A percentile compares a stretch with the other conserved stretches of the same genome.
phyloP scores from a whole-genome alignment of 371 early-diverging fungal genomes.

The Saksenaea oblongispora region DNA sequence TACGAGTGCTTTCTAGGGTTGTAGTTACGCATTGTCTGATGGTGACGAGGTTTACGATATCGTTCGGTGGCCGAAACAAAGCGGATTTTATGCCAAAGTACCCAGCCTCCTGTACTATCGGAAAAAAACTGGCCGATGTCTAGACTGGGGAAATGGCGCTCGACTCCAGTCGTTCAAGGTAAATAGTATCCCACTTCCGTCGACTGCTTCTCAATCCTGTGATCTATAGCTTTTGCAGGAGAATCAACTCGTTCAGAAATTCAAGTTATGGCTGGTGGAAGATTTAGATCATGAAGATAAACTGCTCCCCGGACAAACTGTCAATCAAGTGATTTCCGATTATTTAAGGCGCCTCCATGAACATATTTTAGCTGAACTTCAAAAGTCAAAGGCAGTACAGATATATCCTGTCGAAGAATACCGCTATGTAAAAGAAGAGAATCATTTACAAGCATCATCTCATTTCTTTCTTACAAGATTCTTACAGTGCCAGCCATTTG shows the following conservation, averaged over 20 bases:
- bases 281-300: conserved; percentile 30
- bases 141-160: conserved; percentile 54
- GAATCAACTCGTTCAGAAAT: conserved; percentile 38
- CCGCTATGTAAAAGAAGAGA: conserved; percentile 20
- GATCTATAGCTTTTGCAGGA: conserved; percentile 14
- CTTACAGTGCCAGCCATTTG: conserved; percentile 55
- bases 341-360: conserved; percentile 42
- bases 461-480: conserved; percentile 14
- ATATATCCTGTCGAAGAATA: conserved; percentile 17
- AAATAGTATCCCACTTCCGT: background rate
- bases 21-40: conserved; percentile 21
- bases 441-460: background rate
- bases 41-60: conserved; percentile 25
- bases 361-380: conserved; percentile 38
- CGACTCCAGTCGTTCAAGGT: conserved; percentile 44
- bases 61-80: conserved; percentile 28
- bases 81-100: conserved; percentile 29
- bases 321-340: conserved; percentile 35
- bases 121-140: conserved; percentile 16
- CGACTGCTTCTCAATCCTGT: background rate
- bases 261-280: conserved; percentile 48
- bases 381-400: conserved; percentile 18
- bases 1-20: conserved; percentile 19
- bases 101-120: conserved; percentile 28
- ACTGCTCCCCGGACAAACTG: conserved; percentile 22